phyloP scores from a whole-genome alignment of 129 eudicot species.

The Mikania micrantha region DNA sequence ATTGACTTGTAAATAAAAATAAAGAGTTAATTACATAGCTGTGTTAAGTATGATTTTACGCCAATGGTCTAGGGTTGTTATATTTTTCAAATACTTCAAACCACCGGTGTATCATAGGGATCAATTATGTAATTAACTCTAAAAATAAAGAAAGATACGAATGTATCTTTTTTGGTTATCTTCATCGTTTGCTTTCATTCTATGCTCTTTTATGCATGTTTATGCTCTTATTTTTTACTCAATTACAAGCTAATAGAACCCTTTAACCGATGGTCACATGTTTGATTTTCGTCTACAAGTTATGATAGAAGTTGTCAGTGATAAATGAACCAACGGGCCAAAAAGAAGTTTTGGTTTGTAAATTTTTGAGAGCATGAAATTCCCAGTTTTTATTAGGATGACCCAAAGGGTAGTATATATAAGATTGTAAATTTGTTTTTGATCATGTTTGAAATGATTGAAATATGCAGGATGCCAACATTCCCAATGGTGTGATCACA shows the following conservation, averaged over 20 bases:
- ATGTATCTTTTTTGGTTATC: neutral
- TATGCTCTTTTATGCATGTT: neutral
- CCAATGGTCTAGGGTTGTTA: no score
- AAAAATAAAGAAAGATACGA: no score
- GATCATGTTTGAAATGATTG: neutral
- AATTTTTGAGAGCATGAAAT: neutral
- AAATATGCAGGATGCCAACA: slow-evolving; percentile 37
- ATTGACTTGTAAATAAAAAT: no score
- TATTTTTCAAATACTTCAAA: no score
- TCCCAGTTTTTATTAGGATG: neutral
- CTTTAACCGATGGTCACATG: neutral
- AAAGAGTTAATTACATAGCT: no score
- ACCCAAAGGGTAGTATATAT: neutral
- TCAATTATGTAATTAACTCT: no score
- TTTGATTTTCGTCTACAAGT: neutral
- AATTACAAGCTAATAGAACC: neutral
- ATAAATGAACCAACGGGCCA: neutral
- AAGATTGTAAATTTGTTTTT: neutral
- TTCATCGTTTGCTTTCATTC: neutral
- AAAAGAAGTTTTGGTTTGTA: neutral
- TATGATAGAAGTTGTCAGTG: no score
- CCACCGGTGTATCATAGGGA: no score
- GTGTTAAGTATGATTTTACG: no score
- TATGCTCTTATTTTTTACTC: no score
- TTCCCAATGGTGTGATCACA: slow-evolving; percentile 37